Base-by-base conservation (phyloP, 495 filamentous ascomycete genomes). In the Penicillium desertorum region DNA sequence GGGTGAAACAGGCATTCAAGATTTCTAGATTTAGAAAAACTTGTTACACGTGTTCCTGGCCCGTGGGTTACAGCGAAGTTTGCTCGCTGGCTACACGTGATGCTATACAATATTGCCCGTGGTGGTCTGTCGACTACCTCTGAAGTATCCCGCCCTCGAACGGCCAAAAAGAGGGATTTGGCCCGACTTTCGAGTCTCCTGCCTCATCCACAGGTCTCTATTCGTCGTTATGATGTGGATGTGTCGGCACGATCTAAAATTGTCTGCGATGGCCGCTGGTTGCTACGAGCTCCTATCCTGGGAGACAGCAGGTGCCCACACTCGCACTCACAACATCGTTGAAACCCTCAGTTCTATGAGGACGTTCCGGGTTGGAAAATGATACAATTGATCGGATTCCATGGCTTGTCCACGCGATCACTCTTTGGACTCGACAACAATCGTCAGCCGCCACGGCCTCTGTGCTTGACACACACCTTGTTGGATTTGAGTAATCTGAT, bases 1-100 rank as follows among this genome's bases (percentile, higher is more conserved):
- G 25, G 88, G 89, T 4, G 84, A 93, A 72, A 93, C 90, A 19
- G 90, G 90, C 1, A 75, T 93, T 36, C 89, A 93, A 66, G 90
- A 95, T 71, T 95, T 86, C 56, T 94, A 70, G 81, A 56, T 27
- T 20, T 5, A 41, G 19, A 45, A 19, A 29, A 41, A 5, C 16
- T 44, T n/a, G 39, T 19, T 32, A 4, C 25, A n/a, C n/a, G 5
- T 39, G 36, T 8, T 4, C n/a, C 7, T 23, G 45, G 11, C 19
- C 10, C 5, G n/a, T 53, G 4, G n/a, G 6, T 2, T n/a, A 23
- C 42, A 47, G 17, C 17, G 20, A 60, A n/a, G 11, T 6, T 23
- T 16, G 20, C 48, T 51, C 30, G n/a, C 22, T n/a, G 32, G 32
- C 32, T 50, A 22, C 12, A 23, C 23, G 36, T 23, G 1, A 50